Percentiles rank a stretch among this genome's conserved stretches.
Evolutionary conservation across 176 grass and related monocot genomes (phyloP).

Genomic region (Leersia perrieri): DNA sequence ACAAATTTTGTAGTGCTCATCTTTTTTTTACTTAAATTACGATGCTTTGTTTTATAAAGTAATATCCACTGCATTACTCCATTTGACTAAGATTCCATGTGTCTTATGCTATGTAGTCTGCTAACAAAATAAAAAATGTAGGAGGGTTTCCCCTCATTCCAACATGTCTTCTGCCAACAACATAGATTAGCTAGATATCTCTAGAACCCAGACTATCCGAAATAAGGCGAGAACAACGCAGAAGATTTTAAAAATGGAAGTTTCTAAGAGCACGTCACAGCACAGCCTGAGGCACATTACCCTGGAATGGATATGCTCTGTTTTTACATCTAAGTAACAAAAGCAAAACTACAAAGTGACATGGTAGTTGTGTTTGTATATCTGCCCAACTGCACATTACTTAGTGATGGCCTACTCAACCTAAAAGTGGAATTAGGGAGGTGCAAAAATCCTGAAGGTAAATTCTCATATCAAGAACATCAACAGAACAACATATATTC

Average conservation of each 20-base stretch:
- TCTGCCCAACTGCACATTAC: not conserved
- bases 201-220: not conserved
- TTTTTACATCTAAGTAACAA: not conserved
- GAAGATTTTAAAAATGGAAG: not conserved
- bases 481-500: not conserved
- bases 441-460: not conserved
- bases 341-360: not conserved
- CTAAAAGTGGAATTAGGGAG: not conserved
- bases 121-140: not conserved
- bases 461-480: not conserved
- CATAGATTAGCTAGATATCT: not conserved
- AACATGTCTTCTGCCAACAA: not conserved
- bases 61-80: not conserved
- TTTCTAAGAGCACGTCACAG: not conserved
- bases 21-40: not conserved
- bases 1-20: not conserved
- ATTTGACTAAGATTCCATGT: not conserved
- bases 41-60: not conserved
- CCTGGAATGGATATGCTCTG: not conserved
- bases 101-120: not conserved
- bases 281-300: not conserved
- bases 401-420: not conserved
- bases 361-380: not conserved
- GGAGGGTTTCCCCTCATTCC: not conserved
- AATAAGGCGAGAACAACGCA: not conserved